A percentile compares a stretch with the other conserved stretches of the same genome.
phyloP scores from a whole-genome alignment of 2,329 filamentous ascomycete species.

The Thelonectria olida region DNA sequence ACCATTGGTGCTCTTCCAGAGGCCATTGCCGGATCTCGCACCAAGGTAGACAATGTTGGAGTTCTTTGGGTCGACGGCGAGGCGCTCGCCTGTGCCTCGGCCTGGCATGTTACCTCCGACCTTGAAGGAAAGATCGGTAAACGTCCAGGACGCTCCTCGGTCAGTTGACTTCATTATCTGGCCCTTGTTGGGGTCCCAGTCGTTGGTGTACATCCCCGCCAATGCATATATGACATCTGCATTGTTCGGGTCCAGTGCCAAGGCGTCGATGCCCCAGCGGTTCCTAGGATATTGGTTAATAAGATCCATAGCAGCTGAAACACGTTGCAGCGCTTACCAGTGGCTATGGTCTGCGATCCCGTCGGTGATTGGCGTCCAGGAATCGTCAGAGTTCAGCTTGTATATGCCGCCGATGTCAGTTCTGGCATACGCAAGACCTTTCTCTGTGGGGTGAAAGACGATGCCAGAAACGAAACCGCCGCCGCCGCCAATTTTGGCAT shows the following conservation, averaged over 20 bases:
- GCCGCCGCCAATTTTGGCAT: conserved; percentile 63
- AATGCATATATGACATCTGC: conserved; percentile 62
- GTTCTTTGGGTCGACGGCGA: conserved; percentile 66
- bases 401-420: conserved; percentile 68
- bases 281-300: conserved; percentile 49
- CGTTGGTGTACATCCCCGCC: conserved; percentile 67
- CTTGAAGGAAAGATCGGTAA: conserved; percentile 63
- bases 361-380: conserved; percentile 53
- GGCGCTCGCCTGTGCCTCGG: conserved; percentile 65
- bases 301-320: neutral
- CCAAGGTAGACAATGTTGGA: conserved; percentile 67
- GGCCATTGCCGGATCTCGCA: conserved; percentile 65
- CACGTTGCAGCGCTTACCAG: conserved; percentile 55
- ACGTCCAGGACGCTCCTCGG: conserved; percentile 61
- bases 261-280: conserved; percentile 65
- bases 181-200: conserved; percentile 66
- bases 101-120: conserved; percentile 71
- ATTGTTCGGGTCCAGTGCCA: conserved; percentile 65
- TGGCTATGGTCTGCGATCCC: conserved; percentile 51
- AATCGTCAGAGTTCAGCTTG: conserved; percentile 62
- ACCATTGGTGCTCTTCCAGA: conserved; percentile 66
- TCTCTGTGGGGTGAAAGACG: conserved; percentile 61
- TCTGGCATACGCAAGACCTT: conserved; percentile 59
- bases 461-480: conserved; percentile 66
- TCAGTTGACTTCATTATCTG: conserved; percentile 64